Evolutionary conservation across 2,329 filamentous ascomycete species (phyloP).

Genomic region (Monosporascus sp.): DNA sequence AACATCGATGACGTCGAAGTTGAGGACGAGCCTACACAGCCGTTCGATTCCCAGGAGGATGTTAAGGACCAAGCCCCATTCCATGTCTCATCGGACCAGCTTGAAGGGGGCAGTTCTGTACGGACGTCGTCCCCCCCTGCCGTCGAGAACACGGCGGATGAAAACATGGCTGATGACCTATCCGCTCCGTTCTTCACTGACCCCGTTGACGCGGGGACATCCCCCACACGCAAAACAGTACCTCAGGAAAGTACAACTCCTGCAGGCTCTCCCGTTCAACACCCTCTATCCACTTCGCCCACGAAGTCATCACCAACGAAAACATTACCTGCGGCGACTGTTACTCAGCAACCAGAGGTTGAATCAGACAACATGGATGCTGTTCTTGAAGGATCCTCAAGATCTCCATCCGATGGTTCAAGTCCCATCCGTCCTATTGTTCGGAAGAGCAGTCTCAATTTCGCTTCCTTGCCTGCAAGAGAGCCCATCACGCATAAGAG

Average conservation of each 20-base stretch:
- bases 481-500: constrained; percentile 87
- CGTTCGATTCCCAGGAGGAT: constrained; percentile 14
- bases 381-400: constrained; percentile 19
- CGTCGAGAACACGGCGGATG: background rate
- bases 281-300: constrained; percentile 5
- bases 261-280: constrained; percentile 21
- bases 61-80: constrained; percentile 13
- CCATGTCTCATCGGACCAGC: constrained; percentile 11
- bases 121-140: constrained; percentile 15
- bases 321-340: constrained; percentile 8
- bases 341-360: constrained; percentile 8
- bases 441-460: constrained; percentile 91
- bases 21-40: constrained; percentile 17
- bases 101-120: constrained; percentile 11
- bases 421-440: constrained; percentile 72
- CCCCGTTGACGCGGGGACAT: constrained; percentile 11
- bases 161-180: constrained; percentile 13
- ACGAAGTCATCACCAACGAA: constrained; percentile 1
- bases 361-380: constrained; percentile 19
- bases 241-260: constrained; percentile 27
- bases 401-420: constrained; percentile 63
- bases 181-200: constrained; percentile 23
- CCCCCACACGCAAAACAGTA: constrained; percentile 9
- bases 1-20: constrained; percentile 25
- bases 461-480: constrained; percentile 84